Base-by-base conservation (phyloP, 371 early-diverging fungal species). In the Mucor velutinosus region DNA sequence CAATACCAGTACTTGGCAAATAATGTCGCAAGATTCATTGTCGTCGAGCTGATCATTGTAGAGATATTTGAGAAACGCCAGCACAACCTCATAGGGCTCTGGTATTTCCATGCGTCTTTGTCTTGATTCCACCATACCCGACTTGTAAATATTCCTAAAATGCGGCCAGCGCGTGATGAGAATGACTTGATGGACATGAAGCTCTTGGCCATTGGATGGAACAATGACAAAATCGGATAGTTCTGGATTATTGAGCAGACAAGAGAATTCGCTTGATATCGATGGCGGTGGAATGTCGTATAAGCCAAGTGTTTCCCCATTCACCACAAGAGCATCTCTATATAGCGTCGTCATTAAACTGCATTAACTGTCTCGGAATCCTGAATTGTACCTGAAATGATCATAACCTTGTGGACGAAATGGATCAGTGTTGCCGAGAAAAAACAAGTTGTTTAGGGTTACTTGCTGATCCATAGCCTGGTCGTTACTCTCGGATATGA, bases 111-210 rank as follows among this genome's bases (percentile, higher is more conserved):
- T 81, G 8, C 83, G 72, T 27, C 76, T 78, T 32, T 76, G 70
- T 39, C 81, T 79, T 4, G 87, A 76, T 69, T 92, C 92, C 12
- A 83, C 79, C 90, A 90, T 90, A 21, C 90, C 90, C 0, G 88
- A 87, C 32, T 81, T 79, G 69, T 83, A 78, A 62, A 92, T 80
- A 59, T 87, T 87, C 30, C 75, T 66, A 60, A 90, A 92, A 71
- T 90, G 89, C 53, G 90, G 87, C 92, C 92, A 92, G 64, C 92
- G 88, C 56, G 90, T 79, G 41, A 86, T 78, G 6, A 92, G 75
- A 27, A 92, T 81, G 64, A 89, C 85, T 58, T 85, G 81, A 63
- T 92, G 92, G 1, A 86, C 90, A 59, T 84, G 78, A 15, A 91
- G 77, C 57, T 78, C 80, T 70, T 69, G 80, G 12, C 75, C 83